Evolutionary conservation across 2,329 filamentous ascomycete species (phyloP).

Genomic region (Stagonosporopsis rhizophila): DNA sequence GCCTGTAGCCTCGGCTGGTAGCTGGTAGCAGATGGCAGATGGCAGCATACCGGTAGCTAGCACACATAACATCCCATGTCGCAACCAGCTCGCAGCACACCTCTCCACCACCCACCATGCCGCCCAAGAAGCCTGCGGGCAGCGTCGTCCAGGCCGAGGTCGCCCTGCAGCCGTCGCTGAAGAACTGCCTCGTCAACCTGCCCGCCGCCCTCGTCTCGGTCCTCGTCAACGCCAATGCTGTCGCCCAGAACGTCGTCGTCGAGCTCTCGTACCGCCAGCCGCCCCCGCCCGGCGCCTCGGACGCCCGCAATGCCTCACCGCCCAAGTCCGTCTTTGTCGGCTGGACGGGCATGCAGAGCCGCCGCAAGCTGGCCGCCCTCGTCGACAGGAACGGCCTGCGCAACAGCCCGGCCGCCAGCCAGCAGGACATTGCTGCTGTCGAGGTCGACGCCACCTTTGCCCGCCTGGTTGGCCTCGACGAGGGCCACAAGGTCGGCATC

Average conservation of each 20-base stretch:
- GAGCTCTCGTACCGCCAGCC: conserved; percentile 80
- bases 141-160: conserved; percentile 77
- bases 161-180: conserved; percentile 78
- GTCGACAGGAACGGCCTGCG: conserved; percentile 77
- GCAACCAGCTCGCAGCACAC: too few species aligned
- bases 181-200: conserved; percentile 94
- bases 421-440: conserved; percentile 78
- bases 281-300: conserved; percentile 53
- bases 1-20: conserved; percentile 37
- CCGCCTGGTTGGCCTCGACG: conserved; percentile 74
- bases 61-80: too few species aligned
- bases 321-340: conserved; percentile 83
- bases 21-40: too few species aligned
- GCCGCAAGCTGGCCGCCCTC: conserved; percentile 76
- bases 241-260: conserved; percentile 94
- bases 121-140: conserved; percentile 53
- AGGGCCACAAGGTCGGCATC: conserved; percentile 77
- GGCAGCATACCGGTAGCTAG: too few species aligned
- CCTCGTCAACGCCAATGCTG: conserved; percentile 89
- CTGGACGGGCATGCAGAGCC: conserved; percentile 98
- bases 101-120: conserved; percentile 33
- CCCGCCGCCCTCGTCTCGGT: conserved; percentile 83
- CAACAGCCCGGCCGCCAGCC: conserved; percentile 64
- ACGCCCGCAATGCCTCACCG: conserved; percentile 50
- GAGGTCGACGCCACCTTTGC: conserved; percentile 90